Base-by-base conservation (phyloP, 441 rosid genomes). In the Codiaeum variegatum region DNA sequence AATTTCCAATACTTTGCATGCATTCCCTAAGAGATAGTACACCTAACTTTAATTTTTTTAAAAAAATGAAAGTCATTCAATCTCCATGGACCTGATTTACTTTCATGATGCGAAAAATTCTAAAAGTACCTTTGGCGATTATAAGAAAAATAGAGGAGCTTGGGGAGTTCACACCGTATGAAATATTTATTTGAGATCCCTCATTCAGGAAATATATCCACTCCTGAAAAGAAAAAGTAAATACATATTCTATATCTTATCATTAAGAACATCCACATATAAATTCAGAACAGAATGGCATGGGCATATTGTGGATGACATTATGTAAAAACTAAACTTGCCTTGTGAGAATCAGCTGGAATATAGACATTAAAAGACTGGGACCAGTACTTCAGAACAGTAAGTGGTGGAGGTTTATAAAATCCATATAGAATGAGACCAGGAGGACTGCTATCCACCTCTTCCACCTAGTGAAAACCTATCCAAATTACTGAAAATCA, bases 161-260 rank as follows among this genome's bases (percentile, higher is more conserved):
- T 4, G 80, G 58, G 36, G 90, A 80, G 75, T 77, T 84, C 70
- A 92, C 80, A 24, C 29, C 75, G 76, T 85, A 91, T 55, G 97
- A 84, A 70, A 94, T 84, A 76, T 87, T 91, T 36, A 94, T 77
- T 44, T 83, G 83, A 63, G 92, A 84, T 21, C 96, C 90, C 65
- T 78, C 40, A 69, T 92, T 92, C 66, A 94, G 81, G 77, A 77
- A 85, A 77, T 76, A 79, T 61, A 86, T 73, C 90, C 88, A 90
- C 61, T 78, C 92, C 98, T 94, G 82, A 28, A 76, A 63, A 73
- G 8, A n/a, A 69, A 56, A 58, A 23, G 34, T 26, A 19, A 16
- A 34, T n/a, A 69, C 68, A 60, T 49, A 61, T 32, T 55, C 18
- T 46, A 69, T n/a, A 73, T 62, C 8, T n/a, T 8, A 73, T 32